phyloP scores from a whole-genome alignment of 2,329 filamentous ascomycete species.

The Sporothrix brasiliensis region DNA sequence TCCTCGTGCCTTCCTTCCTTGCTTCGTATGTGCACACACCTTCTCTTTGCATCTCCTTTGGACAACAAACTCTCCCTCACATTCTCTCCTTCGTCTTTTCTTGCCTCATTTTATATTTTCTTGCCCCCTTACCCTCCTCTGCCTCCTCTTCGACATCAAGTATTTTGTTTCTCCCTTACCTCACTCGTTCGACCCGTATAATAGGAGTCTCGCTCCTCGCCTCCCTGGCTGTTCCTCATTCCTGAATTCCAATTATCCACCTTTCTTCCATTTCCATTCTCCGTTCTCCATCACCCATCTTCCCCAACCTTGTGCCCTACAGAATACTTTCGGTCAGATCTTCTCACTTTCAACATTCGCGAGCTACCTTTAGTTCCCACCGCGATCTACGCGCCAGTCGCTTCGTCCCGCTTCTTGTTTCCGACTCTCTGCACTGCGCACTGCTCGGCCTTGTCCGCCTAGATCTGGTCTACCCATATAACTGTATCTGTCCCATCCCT shows the following conservation, averaged over 20 bases:
- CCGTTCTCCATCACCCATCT: not conserved
- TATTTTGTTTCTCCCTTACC: not conserved
- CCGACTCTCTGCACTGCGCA: not conserved
- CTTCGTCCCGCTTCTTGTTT: not conserved
- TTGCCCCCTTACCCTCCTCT: not conserved
- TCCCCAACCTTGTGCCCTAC: not conserved
- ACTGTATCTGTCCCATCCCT: not conserved
- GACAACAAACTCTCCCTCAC: not conserved
- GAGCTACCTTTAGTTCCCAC: constrained; percentile 1
- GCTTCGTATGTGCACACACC: too few relatives aligned
- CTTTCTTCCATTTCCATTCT: not conserved
- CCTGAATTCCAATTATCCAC: not conserved
- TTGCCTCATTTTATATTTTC: not conserved
- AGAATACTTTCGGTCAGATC: not conserved
- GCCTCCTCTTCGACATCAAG: too few relatives aligned
- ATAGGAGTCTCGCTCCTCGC: not conserved
- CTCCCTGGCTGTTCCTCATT: not conserved
- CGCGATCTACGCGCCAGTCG: not conserved
- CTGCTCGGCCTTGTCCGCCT: not conserved
- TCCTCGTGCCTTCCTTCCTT: too few relatives aligned
- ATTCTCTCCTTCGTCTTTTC: not conserved
- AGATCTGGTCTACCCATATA: not conserved
- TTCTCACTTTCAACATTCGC: constrained; percentile 1
- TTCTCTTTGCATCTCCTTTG: not conserved
- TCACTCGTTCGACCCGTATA: not conserved